Conservation (phyloP, 164 flowering plant genomes). For the Magnolia changhungtana region DNA sequence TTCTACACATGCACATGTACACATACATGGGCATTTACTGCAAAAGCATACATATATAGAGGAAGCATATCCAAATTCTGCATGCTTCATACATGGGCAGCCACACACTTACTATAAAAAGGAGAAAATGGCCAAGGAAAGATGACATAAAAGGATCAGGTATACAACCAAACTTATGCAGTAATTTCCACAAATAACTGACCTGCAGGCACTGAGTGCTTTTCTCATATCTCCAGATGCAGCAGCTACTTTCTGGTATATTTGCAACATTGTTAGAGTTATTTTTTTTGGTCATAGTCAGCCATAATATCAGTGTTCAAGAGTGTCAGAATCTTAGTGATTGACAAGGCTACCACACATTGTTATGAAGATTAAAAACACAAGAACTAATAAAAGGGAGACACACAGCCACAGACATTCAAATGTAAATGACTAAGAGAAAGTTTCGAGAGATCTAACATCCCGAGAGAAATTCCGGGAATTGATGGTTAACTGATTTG, state of each 20-base stretch:
- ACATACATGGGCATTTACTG: too few relatives aligned
- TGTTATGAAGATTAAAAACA: neutral
- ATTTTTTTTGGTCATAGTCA: neutral
- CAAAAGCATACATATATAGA: too few relatives aligned
- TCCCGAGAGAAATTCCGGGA: too few relatives aligned
- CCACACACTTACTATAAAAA: too few relatives aligned
- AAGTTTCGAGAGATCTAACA: too few relatives aligned
- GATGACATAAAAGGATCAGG: neutral
- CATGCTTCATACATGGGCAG: too few relatives aligned
- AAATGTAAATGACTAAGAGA: too few relatives aligned
- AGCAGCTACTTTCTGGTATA: slow-evolving; percentile 83
- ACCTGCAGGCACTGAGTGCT: slow-evolving; percentile 93
- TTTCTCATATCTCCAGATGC: slow-evolving; percentile 98
- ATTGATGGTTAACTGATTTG: too few relatives aligned
- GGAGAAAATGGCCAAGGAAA: neutral
- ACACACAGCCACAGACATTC: too few relatives aligned
- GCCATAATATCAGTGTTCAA: neutral
- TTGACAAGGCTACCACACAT: neutral
- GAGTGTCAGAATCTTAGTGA: neutral
- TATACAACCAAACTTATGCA: neutral
- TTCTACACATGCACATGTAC: too few relatives aligned
- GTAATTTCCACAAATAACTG: slow-evolving; percentile 14
- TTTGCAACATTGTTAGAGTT: neutral
- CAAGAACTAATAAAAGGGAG: too few relatives aligned
- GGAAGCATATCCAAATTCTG: too few relatives aligned